phyloP scores from a whole-genome alignment of 768 basidiomycete genomes.

The Auriscalpium orientale region DNA sequence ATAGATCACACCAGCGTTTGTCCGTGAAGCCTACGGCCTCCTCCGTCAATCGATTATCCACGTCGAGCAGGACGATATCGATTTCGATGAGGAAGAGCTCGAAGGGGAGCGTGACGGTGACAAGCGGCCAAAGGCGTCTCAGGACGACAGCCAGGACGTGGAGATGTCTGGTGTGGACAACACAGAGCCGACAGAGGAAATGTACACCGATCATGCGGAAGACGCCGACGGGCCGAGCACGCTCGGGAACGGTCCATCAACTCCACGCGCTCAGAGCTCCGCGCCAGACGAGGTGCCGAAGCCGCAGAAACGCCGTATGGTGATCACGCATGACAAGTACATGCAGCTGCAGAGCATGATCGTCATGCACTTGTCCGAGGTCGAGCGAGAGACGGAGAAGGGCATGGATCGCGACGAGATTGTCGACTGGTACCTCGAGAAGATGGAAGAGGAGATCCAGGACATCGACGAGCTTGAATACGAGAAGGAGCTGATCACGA shows the following conservation, averaged over 20 bases:
- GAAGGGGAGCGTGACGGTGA: slow-evolving; percentile 44
- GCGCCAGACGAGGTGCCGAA: slow-evolving; percentile 16
- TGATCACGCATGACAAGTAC: slow-evolving; percentile 95
- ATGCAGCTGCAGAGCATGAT: slow-evolving; percentile 84
- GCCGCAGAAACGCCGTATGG: slow-evolving; percentile 63
- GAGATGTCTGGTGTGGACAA: slow-evolving; percentile 59
- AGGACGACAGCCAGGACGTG: slow-evolving; percentile 50
- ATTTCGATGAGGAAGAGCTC: slow-evolving; percentile 89
- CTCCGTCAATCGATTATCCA: slow-evolving; percentile 97
- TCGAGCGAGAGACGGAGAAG: slow-evolving; percentile 65
- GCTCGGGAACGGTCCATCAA: slow-evolving; percentile 15
- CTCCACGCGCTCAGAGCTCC: slow-evolving; percentile 17
- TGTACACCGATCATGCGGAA: slow-evolving; percentile 29
- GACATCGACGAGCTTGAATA: slow-evolving; percentile 84
- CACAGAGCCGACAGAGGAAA: slow-evolving; percentile 43
- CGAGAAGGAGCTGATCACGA: slow-evolving; percentile 83
- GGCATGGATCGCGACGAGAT: slow-evolving; percentile 88
- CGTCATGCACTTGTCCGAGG: slow-evolving; percentile 70
- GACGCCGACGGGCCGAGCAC: slow-evolving; percentile 23
- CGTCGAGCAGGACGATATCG: slow-evolving; percentile 97
- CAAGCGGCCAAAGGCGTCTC: slow-evolving; percentile 25
- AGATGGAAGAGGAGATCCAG: slow-evolving; percentile 74
- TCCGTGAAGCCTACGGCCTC: slow-evolving; percentile 91
- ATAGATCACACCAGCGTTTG: slow-evolving; percentile 89
- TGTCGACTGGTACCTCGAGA: slow-evolving; percentile 94